phyloP scores from a whole-genome alignment of 768 basidiomycete species.

The Kwoniella botswanensis region DNA sequence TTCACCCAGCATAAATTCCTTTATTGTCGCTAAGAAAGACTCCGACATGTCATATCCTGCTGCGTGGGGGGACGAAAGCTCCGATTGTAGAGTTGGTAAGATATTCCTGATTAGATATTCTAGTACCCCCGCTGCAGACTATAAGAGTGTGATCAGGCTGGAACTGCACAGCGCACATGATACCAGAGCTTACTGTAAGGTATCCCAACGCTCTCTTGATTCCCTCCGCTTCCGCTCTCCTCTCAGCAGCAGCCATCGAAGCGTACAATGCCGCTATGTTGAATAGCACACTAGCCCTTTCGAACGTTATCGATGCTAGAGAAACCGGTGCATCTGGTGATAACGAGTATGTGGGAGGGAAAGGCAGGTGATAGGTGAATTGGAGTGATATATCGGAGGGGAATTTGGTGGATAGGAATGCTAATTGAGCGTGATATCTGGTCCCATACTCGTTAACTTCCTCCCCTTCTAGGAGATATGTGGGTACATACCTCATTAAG shows the following conservation, averaged over 20 bases:
- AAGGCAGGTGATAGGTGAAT: constrained; percentile 72
- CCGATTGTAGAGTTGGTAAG: constrained; percentile 42
- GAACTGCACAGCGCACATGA: too few relatives aligned
- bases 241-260: constrained; percentile 68
- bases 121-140: constrained; percentile 55
- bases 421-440: constrained; percentile 91
- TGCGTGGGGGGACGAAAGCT: constrained; percentile 45
- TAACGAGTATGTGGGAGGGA: constrained; percentile 62
- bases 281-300: constrained; percentile 77
- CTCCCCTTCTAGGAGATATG: neutral
- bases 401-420: constrained; percentile 80
- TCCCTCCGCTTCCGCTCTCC: constrained; percentile 66
- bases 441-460: neutral
- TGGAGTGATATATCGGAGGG: constrained; percentile 66
- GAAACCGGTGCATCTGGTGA: constrained; percentile 65
- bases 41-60: constrained; percentile 68
- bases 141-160: neutral
- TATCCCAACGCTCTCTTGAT: constrained; percentile 74
- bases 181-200: constrained; percentile 36
- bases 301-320: constrained; percentile 76
- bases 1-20: constrained; percentile 84
- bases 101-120: constrained; percentile 49
- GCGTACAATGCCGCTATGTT: constrained; percentile 88
- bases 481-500: constrained; percentile 66
- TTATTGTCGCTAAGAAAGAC: constrained; percentile 68